Evolutionary conservation across 2,329 filamentous ascomycete genomes (phyloP).

Genomic region (Diaporthe sp.): DNA sequence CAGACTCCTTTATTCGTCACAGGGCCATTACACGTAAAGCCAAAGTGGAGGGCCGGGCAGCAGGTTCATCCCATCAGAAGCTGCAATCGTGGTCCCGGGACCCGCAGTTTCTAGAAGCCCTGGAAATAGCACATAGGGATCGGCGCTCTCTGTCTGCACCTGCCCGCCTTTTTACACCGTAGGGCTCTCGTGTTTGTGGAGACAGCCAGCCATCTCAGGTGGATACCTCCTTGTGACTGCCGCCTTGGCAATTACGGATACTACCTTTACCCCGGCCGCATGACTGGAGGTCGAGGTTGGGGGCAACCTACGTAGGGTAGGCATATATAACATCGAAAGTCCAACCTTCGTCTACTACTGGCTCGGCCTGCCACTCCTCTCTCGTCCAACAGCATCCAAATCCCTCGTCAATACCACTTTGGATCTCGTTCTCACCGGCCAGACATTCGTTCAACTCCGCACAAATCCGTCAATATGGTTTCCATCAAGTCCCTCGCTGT

Average conservation of each 20-base stretch:
- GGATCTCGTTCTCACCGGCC: slow-evolving; percentile 1
- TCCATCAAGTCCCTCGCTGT: slow-evolving; percentile 40
- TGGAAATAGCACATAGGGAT: slow-evolving; percentile 21
- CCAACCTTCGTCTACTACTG: background rate
- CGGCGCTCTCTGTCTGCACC: slow-evolving; percentile 2
- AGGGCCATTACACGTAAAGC: slow-evolving; percentile 1
- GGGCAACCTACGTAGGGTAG: background rate
- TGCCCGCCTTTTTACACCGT: background rate
- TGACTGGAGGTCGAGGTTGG: background rate
- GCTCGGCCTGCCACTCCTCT: background rate
- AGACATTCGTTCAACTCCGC: background rate
- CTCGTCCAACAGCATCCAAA: slow-evolving; percentile 11
- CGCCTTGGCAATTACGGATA: slow-evolving; percentile 26
- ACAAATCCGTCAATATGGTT: slow-evolving; percentile 34
- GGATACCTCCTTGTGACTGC: slow-evolving; percentile 7
- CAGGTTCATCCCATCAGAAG: slow-evolving; percentile 16
- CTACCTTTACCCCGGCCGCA: slow-evolving; percentile 2
- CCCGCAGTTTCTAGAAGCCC: slow-evolving; percentile 18
- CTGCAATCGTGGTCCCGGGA: background rate
- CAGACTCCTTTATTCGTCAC: slow-evolving; percentile 4
- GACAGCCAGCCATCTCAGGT: background rate
- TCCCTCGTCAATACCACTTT: background rate
- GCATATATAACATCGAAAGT: background rate
- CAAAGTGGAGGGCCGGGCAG: background rate
- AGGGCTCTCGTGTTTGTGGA: slow-evolving; percentile 12